Percentiles rank a stretch among this genome's conserved stretches.
These are phyloP conservation scores for Ceratobasidium sp. DNA, from an alignment of 1,284 basidiomycete genomes.

Conservation along the genomic window DNA sequence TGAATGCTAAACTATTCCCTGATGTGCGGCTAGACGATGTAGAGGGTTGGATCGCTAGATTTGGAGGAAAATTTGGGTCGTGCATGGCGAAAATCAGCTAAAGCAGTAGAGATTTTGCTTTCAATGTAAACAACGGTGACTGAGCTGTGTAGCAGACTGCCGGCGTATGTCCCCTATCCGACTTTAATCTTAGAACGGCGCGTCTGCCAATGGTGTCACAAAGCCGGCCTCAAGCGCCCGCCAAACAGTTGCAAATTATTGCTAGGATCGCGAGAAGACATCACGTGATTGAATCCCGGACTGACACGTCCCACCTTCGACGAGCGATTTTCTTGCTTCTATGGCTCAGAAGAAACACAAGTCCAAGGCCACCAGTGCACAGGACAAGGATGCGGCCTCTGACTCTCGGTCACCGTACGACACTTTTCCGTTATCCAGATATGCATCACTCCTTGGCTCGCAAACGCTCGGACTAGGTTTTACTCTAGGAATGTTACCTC, in stretches of 20 bases:
- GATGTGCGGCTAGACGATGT: neutral
- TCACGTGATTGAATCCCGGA: neutral
- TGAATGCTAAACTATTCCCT: neutral
- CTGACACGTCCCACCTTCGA: slow-evolving; percentile 2
- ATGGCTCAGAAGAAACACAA: slow-evolving; percentile 36
- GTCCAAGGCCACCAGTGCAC: neutral
- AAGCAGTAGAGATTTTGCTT: neutral
- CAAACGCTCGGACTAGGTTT: slow-evolving; percentile 76
- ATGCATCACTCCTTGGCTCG: slow-evolving; percentile 79
- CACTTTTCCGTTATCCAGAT: slow-evolving; percentile 61
- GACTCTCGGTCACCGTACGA: slow-evolving; percentile 7
- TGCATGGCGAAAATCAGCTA: neutral
- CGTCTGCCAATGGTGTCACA: too few relatives aligned
- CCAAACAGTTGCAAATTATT: too few relatives aligned
- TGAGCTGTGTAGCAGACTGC: too few relatives aligned
- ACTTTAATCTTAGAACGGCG: too few relatives aligned
- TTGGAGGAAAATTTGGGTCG: slow-evolving; percentile 40
- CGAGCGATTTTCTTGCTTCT: neutral
- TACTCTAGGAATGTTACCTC: slow-evolving; percentile 74
- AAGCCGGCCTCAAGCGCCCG: too few relatives aligned
- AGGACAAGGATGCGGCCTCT: neutral
- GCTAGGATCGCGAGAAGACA: too few relatives aligned
- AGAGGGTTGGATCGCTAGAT: slow-evolving; percentile 34
- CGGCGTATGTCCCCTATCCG: too few relatives aligned
- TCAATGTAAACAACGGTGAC: neutral